Base-by-base conservation (phyloP, 2,329 filamentous ascomycete species). In the Biscogniauxia marginata region DNA sequence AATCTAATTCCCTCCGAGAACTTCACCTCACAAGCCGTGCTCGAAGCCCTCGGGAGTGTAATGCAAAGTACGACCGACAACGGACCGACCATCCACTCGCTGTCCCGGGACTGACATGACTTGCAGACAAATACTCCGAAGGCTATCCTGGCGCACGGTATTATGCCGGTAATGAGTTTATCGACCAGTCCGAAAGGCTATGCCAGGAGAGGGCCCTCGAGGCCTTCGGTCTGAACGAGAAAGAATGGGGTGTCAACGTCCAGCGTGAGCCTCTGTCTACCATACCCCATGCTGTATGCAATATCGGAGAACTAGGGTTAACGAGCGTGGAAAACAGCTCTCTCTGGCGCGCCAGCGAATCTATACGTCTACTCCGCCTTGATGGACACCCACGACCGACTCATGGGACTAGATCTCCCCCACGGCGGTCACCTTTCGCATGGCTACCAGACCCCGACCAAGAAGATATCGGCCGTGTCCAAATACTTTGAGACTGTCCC, bases 401-500 rank as follows among this genome's bases (percentile, higher is more conserved):
- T 99, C 66, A 98, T 99, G 93, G 93, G 93, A 61, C 84, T 99
- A 59, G 95, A 99, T 71, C 85, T 99, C 13, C 95, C 95, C 47
- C 95, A 99, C 73, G 95, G 95, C 63, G 95, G 95, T 58, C 95
- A 99, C 75, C 80, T 99, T 68, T 96, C 90, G 48, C 95, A 99
- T 76, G 95, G 95, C 61, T 99, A 99, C 77, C 95, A 99, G 77
- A 98, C 91, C 19, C 91, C 95, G 3, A 88, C 88, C 52, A 91
- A 88, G 75, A 93, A 93, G 84, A 98, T 99, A 73, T 98, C 93
- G n/a, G 92, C 93, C 68, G 87, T 99, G 64, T 98, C 93, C 56
- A 98, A 96, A 73, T 99, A 99, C 79, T 99, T 99, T 73, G 95
- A 99, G 79, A 99, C 95, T 34, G 80, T 99, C 61, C 95, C 95